Evolutionary conservation across 2,329 filamentous ascomycete genomes (phyloP), one percentile per base, ranked within the genome.

Genomic region (Cordyceps farinosa): DNA sequence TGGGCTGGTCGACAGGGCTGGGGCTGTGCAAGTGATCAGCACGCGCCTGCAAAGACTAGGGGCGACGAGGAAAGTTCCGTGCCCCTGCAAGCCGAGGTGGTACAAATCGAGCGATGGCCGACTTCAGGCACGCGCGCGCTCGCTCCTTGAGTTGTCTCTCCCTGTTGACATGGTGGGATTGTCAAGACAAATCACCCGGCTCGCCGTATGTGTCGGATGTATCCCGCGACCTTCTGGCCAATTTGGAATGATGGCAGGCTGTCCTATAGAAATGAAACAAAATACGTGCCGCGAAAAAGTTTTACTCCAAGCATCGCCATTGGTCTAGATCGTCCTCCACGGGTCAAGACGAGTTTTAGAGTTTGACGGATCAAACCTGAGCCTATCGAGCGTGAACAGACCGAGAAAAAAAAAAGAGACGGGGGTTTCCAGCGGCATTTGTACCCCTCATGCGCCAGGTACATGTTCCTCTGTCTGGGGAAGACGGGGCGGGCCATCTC

Each of bases 271-370:
- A 48, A 40, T 58, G 55, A 47, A 60, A 52, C 27, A 13, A 34
- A 32, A 22, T 32, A n/a, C 30, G 44, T 15, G 15, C 47, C 45
- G 44, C 22, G 22, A 40, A 44, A 51, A 60, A 60, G 29, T 51
- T 51, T 52, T 40, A 40, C 15, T 7, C 34, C n/a, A 8, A 22
- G 29, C 22, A 51, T 22, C 42, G 7, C 29, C 1, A 36, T 27
- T 11, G 55, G 55, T 58, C 56, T 60, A 34, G 57, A 60, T 51
- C 45, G 22, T 10, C 13, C 22, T 50, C 2, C 42, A 38, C 32
- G 55, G 42, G 55, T 13, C 1, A 58, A 58, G 42, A 42, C 55
- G 56, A 42, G 32, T 30, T 50, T 59, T 58, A 59, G 45, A 59
- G 45, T 59, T 59, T 40, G 13, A 13, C 22, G 22, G 45, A 48